Percentiles rank a stretch among this genome's conserved stretches.
Conservation (phyloP, 2,329 filamentous ascomycete genomes). For the Ascomycota sp. region DNA sequence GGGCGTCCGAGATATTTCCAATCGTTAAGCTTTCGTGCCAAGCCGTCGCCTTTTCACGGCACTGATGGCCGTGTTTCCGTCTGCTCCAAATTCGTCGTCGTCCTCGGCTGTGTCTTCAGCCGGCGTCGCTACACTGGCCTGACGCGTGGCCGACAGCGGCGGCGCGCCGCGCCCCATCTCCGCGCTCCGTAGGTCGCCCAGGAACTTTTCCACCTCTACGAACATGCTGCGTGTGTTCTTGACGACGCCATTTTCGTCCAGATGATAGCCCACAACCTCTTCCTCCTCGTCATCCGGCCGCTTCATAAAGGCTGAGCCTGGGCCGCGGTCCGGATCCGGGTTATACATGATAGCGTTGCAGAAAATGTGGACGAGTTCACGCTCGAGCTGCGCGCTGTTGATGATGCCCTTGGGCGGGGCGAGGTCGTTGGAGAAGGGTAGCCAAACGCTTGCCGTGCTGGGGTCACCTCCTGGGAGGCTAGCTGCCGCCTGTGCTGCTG, state of each 20-base stretch:
- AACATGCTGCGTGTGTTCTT: conserved; percentile 82
- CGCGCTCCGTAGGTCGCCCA: conserved; percentile 56
- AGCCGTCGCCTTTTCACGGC: conserved; percentile 17
- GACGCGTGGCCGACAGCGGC: conserved; percentile 12
- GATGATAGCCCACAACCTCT: conserved; percentile 36
- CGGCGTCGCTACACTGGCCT: conserved; percentile 17
- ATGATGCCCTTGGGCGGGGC: conserved; percentile 77
- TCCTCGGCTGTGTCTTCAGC: conserved; percentile 28
- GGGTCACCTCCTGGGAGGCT: conserved; percentile 40
- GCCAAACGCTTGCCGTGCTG: conserved; percentile 33
- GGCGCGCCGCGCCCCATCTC: conserved; percentile 32
- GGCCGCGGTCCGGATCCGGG: conserved; percentile 53
- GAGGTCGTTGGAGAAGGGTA: conserved; percentile 56
- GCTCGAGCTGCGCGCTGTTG: conserved; percentile 81
- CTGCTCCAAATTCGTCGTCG: conserved; percentile 25
- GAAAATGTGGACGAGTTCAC: conserved; percentile 90
- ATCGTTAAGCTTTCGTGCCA: conserved; percentile 10
- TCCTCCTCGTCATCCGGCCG: conserved; percentile 22
- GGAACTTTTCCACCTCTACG: conserved; percentile 59
- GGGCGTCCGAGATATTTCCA: too few species aligned
- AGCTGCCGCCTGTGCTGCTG: conserved; percentile 37
- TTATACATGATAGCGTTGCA: conserved; percentile 99
- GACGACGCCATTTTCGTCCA: conserved; percentile 71
- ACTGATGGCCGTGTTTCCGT: conserved; percentile 14
- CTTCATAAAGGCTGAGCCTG: conserved; percentile 39